Evolutionary conservation across 2,329 filamentous ascomycete genomes (phyloP).

Genomic region (Xylariaceae sp.): DNA sequence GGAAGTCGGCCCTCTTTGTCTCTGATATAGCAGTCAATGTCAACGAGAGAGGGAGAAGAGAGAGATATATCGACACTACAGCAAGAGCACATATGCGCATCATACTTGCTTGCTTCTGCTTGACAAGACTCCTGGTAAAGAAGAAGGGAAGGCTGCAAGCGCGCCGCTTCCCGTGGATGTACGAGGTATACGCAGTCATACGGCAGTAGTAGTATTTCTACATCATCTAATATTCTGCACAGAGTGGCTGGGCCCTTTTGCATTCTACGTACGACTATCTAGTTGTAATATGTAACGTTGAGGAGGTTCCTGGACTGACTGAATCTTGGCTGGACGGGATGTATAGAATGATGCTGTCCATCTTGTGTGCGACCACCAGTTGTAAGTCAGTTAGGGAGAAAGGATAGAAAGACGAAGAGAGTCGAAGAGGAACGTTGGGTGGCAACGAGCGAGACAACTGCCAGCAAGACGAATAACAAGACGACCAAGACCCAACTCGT

Average conservation of each 20-base stretch:
- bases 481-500: too few species aligned
- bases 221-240: not conserved
- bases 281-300: conserved; percentile 5
- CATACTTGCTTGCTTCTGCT: conserved; percentile 37
- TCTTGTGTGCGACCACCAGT: not conserved
- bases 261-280: conserved; percentile 9
- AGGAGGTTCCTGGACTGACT: conserved; percentile 18
- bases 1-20: too few species aligned
- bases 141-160: conserved; percentile 21
- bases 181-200: not conserved
- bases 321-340: conserved; percentile 18
- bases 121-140: conserved; percentile 21
- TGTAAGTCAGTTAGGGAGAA: not conserved
- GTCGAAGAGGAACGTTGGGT: not conserved
- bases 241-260: conserved; percentile 23
- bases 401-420: not conserved
- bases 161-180: conserved; percentile 20
- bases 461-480: not conserved
- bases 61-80: not conserved
- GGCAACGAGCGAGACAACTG: not conserved
- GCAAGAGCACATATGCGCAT: conserved; percentile 36
- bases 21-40: too few species aligned
- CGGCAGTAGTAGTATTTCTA: too few species aligned
- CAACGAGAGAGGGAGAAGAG: not conserved
- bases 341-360: not conserved